Evolutionary conservation across 768 basidiomycete genomes (phyloP).

Genomic region (Boletus tomentosulus): DNA sequence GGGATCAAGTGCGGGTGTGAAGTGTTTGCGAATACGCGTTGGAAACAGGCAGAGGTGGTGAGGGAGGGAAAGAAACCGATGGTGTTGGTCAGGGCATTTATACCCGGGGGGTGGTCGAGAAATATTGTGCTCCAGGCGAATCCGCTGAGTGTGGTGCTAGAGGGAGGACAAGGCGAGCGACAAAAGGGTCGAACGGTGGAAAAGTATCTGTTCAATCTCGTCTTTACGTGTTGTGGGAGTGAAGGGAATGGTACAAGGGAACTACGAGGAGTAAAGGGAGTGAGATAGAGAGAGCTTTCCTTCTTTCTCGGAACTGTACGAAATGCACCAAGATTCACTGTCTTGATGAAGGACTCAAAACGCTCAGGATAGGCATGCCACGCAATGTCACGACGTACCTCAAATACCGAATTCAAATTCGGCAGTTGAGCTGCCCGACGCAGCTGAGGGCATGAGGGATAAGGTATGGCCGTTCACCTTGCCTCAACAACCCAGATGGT

Average conservation of each 20-base stretch:
- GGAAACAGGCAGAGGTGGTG: slow-evolving; percentile 19
- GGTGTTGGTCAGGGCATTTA: slow-evolving; percentile 26
- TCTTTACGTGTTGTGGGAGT: slow-evolving; percentile 23
- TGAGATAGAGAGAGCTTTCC: no score
- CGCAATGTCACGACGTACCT: no score
- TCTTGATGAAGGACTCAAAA: no score
- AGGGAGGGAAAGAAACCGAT: slow-evolving; percentile 9
- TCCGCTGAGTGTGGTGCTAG: slow-evolving; percentile 17
- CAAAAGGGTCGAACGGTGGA: slow-evolving; percentile 2
- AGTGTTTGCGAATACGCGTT: slow-evolving; percentile 17
- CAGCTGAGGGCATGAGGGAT: no score
- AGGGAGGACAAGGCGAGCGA: not conserved
- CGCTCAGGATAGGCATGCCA: no score
- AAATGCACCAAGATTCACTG: no score
- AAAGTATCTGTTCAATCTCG: slow-evolving; percentile 18
- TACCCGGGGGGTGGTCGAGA: slow-evolving; percentile 25
- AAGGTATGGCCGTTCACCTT: no score
- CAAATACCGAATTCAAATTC: no score
- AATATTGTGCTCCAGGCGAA: slow-evolving; percentile 26
- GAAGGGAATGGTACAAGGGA: not conserved
- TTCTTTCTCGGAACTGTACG: no score
- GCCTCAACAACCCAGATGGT: no score
- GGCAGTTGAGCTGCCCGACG: no score
- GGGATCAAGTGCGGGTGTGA: slow-evolving; percentile 24
- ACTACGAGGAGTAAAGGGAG: not conserved